A percentile compares a stretch with the other conserved stretches of the same genome.
Evolutionary conservation across 768 basidiomycete species (phyloP).

Genomic region (Agaricus sinodeliciosus): DNA sequence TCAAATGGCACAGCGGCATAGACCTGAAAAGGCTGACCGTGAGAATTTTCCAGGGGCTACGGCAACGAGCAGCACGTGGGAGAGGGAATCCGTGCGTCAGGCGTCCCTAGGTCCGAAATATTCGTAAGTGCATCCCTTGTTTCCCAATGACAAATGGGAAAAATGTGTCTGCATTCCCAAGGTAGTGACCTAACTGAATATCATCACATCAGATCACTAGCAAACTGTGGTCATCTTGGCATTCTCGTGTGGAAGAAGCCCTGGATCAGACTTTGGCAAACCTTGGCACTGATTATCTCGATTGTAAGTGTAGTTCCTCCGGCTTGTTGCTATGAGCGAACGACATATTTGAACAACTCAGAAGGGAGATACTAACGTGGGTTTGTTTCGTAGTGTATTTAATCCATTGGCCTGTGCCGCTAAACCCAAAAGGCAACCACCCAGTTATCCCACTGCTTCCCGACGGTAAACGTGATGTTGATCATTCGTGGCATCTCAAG

Average conservation of each 20-base stretch:
- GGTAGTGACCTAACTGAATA: background rate
- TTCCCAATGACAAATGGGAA: background rate
- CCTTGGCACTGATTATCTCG: slow-evolving; percentile 82
- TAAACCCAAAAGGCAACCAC: slow-evolving; percentile 66
- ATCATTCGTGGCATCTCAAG: slow-evolving; percentile 55
- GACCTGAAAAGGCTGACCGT: slow-evolving; percentile 15
- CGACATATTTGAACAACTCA: slow-evolving; percentile 4
- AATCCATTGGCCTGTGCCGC: slow-evolving; percentile 76
- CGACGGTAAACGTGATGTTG: slow-evolving; percentile 61
- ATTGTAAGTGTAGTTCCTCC: slow-evolving; percentile 41
- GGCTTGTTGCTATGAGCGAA: slow-evolving; percentile 12
- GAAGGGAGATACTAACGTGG: slow-evolving; percentile 8
- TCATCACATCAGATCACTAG: slow-evolving; percentile 51
- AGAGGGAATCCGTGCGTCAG: slow-evolving; percentile 69
- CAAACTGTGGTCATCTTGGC: slow-evolving; percentile 65
- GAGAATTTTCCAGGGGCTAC: slow-evolving; percentile 39
- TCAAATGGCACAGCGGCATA: background rate
- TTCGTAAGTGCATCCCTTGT: slow-evolving; percentile 28
- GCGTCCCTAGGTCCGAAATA: slow-evolving; percentile 65
- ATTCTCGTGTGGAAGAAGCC: slow-evolving; percentile 63
- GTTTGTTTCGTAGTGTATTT: slow-evolving; percentile 43
- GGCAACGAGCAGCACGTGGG: slow-evolving; percentile 83
- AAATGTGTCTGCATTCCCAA: background rate
- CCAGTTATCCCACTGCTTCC: slow-evolving; percentile 50
- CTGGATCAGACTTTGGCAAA: slow-evolving; percentile 71